Base-by-base conservation (phyloP, 352 stramenopile genomes). In the Phytophthora citrophthora region DNA sequence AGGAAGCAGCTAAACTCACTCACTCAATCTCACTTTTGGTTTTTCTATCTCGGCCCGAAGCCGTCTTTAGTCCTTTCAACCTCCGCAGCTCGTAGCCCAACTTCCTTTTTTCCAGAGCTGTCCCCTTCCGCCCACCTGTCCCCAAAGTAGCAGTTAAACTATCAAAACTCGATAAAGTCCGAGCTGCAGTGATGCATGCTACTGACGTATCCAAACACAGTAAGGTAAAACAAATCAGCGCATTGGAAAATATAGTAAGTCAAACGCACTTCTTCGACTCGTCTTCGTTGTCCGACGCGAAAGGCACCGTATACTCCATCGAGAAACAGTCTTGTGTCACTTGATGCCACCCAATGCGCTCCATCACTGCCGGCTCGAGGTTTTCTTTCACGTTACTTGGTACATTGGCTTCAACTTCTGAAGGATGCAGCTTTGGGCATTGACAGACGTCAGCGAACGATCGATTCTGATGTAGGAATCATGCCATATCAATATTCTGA, bases 321-420 rank as follows among this genome's bases (percentile, higher is more conserved):
- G 46, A 40, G 26, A 53, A 41, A 10, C 27, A 53, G 15, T 41
- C 27, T 27, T 53, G 46, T 9, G 9, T 13, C 15, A 50, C 8
- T 31, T 40, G 46, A 8, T 3, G 23, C 44, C 44, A 43, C 16
- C 26, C 46, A 8, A 53, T 53, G 23, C 46, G 27, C 15, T 53
- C 46, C 8, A 41, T 27, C 8, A 15, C 16, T 53, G 41, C 46
- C 16, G 46, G 27, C 11, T 29, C 46, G 2, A 53, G 29, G 34
- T 41, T 53, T 16, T 18, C 16, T 26, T 53, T 51, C 24, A 53
- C 46, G 10, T 43, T 53, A 13, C 15, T 53, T 41, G 46, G 46
- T 16, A 41, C n/a, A 27, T 53, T 41, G 4, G 39, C 46, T 26
- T 41, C 27, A 10, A 53, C n/a, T 29, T 53, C 46, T 27, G 46